phyloP scores from a whole-genome alignment of 1,284 basidiomycete genomes.

The Leccinum subfulvum region DNA sequence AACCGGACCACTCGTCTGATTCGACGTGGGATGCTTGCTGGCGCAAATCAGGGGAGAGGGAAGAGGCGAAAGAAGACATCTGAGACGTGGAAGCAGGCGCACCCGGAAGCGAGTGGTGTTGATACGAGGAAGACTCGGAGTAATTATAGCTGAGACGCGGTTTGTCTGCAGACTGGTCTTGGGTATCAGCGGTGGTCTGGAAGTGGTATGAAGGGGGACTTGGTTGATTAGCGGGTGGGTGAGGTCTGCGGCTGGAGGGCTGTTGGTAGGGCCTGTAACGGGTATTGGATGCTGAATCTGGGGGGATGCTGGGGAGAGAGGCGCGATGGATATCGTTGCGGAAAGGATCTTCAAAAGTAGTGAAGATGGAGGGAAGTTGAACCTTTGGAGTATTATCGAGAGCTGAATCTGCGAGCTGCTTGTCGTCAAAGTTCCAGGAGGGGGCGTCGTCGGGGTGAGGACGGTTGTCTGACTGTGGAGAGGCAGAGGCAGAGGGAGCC shows the following conservation, averaged over 20 bases:
- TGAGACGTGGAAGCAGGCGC: slow-evolving; percentile 47
- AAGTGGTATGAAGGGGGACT: slow-evolving; percentile 62
- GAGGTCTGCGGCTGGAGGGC: slow-evolving; percentile 43
- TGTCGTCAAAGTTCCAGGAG: slow-evolving; percentile 41
- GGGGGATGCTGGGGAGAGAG: slow-evolving; percentile 59
- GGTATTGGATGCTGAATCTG: slow-evolving; percentile 45
- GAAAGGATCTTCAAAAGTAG: slow-evolving; percentile 62
- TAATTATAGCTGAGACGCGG: slow-evolving; percentile 43
- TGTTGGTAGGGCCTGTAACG: slow-evolving; percentile 48
- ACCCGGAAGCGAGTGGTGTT: slow-evolving; percentile 44
- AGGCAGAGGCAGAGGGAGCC: slow-evolving; percentile 48
- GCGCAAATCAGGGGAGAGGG: slow-evolving; percentile 45
- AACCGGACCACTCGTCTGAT: slow-evolving; percentile 32
- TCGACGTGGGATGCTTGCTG: slow-evolving; percentile 29
- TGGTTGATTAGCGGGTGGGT: slow-evolving; percentile 42
- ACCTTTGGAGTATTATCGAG: slow-evolving; percentile 51
- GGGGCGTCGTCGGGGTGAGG: slow-evolving; percentile 34
- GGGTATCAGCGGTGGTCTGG: slow-evolving; percentile 44
- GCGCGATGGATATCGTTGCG: slow-evolving; percentile 57
- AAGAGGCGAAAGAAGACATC: slow-evolving; percentile 50
- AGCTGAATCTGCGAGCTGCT: slow-evolving; percentile 27
- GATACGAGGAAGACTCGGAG: slow-evolving; percentile 41
- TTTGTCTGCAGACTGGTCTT: slow-evolving; percentile 37
- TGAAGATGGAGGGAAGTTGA: slow-evolving; percentile 70
- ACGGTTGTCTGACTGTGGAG: slow-evolving; percentile 50